Base-by-base conservation (phyloP, 2,329 filamentous ascomycete species). In the Nigrospora oryzae region DNA sequence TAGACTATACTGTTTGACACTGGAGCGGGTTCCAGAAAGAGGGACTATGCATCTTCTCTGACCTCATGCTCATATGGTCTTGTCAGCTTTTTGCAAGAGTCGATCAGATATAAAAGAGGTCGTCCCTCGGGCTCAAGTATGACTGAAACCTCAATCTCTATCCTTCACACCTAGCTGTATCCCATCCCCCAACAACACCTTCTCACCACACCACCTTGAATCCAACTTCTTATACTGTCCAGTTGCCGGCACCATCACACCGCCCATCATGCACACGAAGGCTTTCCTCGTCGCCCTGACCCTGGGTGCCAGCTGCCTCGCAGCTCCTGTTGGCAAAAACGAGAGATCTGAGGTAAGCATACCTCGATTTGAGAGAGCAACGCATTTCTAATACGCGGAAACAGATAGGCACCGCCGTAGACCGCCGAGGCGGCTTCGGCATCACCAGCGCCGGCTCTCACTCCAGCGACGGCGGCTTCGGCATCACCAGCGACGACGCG, bases 181-280 rank as follows among this genome's bases (percentile, higher is more conserved):
- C 19, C 6, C 19, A 6, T 6, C 19, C 19, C 6, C 23, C 17
- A 38, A 23, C 36, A 17, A 11, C 14, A 16, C 28, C 28, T 4
- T 19, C 39, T n/a, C n/a, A 11, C 15, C 12, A 33, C 39, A 33
- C 13, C 39, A 19, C 30, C 17, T 34, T 28, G 14, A 19, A 23
- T 23, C 19, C 15, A 34, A 15, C 7, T 11, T 7, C 12, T 14
- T 23, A 10, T 34, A 11, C 31, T 11, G 7, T 31, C 15, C 14
- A 14, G 19, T 23, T 23, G 15, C 11, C 8, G 3, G 10, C 37
- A 28, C n/a, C 28, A 36, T 17, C 31, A 19, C 33, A 38, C 8
- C 28, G 30, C 17, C n/a, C 40, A 46, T 17, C 1, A 46, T 46
- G 44, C 44, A 38, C 16, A 36, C 32, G 16, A 43, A 40, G 14